A percentile compares a stretch with the other conserved stretches of the same genome.
Evolutionary conservation across 352 stramenopile genomes (phyloP).

Genomic region (Pythium folliculosum): DNA sequence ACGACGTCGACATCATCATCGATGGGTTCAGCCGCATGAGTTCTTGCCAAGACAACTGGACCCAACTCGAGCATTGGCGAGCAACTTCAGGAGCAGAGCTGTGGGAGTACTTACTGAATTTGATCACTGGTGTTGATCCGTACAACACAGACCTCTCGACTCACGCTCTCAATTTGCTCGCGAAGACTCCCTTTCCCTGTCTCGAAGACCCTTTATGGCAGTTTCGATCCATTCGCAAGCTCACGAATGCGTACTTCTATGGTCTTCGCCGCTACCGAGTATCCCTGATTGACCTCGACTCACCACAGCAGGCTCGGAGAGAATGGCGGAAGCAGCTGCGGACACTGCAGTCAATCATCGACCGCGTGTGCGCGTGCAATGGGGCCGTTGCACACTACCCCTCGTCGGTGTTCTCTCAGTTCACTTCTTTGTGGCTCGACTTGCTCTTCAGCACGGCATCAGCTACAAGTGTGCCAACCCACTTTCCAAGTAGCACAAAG

Average conservation of each 20-base stretch:
- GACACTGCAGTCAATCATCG: constrained; percentile 49
- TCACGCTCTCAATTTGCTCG: constrained; percentile 50
- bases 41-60: constrained; percentile 40
- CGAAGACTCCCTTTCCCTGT: constrained; percentile 55
- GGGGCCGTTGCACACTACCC: constrained; percentile 69
- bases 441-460: constrained; percentile 57
- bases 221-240: constrained; percentile 66
- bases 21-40: constrained; percentile 32
- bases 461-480: constrained; percentile 70
- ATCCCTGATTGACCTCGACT: constrained; percentile 35
- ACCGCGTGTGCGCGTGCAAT: constrained; percentile 49
- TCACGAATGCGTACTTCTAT: constrained; percentile 59
- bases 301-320: constrained; percentile 9
- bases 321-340: constrained; percentile 32
- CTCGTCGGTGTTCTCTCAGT: constrained; percentile 68
- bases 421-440: constrained; percentile 71
- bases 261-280: constrained; percentile 50
- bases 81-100: constrained; percentile 47
- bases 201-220: constrained; percentile 78
- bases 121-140: constrained; percentile 30
- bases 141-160: constrained; percentile 4
- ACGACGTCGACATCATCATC: constrained; percentile 29
- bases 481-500: constrained; percentile 47
- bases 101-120: constrained; percentile 67
- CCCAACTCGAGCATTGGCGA: constrained; percentile 52